Percentiles rank a stretch among this genome's conserved stretches.
These are phyloP conservation scores for Parasarocladium wereldwijsianum DNA, from an alignment of 2,329 filamentous ascomycete genomes.

Conservation along the genomic window DNA sequence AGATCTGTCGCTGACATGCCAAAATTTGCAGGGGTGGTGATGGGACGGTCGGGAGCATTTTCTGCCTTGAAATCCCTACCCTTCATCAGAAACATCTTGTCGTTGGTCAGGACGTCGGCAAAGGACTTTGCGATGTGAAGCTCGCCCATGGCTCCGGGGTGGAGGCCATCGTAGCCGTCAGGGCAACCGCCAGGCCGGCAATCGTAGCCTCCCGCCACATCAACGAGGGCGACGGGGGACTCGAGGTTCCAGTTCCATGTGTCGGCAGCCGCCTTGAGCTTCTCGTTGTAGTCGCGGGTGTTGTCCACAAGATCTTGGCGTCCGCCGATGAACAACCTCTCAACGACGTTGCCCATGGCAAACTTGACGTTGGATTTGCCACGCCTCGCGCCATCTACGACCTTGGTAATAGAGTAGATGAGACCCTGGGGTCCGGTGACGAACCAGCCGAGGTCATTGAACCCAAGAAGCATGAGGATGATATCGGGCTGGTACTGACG, in stretches of 20 bases:
- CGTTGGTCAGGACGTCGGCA: not conserved
- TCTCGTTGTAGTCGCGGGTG: constrained; percentile 13
- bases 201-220: constrained; percentile 16
- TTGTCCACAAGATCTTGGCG: constrained; percentile 11
- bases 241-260: constrained; percentile 10
- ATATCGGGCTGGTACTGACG: constrained; percentile 15
- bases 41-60: not conserved
- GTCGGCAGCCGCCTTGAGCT: constrained; percentile 10
- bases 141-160: constrained; percentile 25
- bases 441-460: constrained; percentile 19
- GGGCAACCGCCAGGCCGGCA: constrained; percentile 8
- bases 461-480: constrained; percentile 18
- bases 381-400: constrained; percentile 16
- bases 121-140: constrained; percentile 6
- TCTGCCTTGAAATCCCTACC: not conserved
- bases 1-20: not conserved
- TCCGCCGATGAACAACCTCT: constrained; percentile 11
- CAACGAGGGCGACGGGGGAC: constrained; percentile 18
- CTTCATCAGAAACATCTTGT: not conserved
- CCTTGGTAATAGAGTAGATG: constrained; percentile 10
- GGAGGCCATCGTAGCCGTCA: constrained; percentile 24
- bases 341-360: constrained; percentile 16
- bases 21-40: not conserved
- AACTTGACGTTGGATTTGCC: constrained; percentile 14
- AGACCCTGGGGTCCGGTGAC: constrained; percentile 8